These are phyloP conservation scores for Neopestalotiopsis clavispora DNA, from an alignment of 2,329 filamentous ascomycete genomes.

Conservation along the genomic window DNA sequence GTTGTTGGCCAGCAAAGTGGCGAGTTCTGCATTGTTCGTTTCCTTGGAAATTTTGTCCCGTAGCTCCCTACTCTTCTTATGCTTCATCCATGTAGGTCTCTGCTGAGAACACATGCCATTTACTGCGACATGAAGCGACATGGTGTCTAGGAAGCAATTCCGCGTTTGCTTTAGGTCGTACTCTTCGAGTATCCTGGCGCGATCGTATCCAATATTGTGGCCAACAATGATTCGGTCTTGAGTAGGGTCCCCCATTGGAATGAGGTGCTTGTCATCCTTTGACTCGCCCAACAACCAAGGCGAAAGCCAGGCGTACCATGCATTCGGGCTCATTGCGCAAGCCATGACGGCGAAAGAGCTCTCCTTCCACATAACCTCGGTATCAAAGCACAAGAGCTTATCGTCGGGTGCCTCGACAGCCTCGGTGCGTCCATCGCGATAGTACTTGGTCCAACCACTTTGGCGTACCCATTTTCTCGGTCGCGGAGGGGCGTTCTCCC, in stretches of 20 bases:
- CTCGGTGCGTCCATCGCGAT: slow-evolving; percentile 72
- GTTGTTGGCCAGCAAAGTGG: slow-evolving; percentile 70
- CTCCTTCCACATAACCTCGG: slow-evolving; percentile 95
- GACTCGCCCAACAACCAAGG: slow-evolving; percentile 91
- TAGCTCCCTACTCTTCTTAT: slow-evolving; percentile 86
- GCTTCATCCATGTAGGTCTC: slow-evolving; percentile 95
- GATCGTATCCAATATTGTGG: slow-evolving; percentile 95
- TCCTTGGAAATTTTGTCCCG: slow-evolving; percentile 78
- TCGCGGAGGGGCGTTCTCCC: slow-evolving; percentile 60
- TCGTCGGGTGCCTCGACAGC: slow-evolving; percentile 78
- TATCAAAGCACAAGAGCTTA: slow-evolving; percentile 87
- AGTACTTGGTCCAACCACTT: slow-evolving; percentile 96
- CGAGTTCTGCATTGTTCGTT: slow-evolving; percentile 73
- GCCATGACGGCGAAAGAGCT: slow-evolving; percentile 96
- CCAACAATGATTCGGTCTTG: slow-evolving; percentile 82
- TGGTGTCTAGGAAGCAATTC: slow-evolving; percentile 92
- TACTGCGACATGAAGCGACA: slow-evolving; percentile 96
- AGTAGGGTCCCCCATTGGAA: slow-evolving; percentile 81
- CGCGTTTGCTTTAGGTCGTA: slow-evolving; percentile 83
- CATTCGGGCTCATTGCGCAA: slow-evolving; percentile 84
- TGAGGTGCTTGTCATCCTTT: slow-evolving; percentile 75
- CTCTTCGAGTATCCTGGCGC: slow-evolving; percentile 86
- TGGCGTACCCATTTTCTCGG: slow-evolving; percentile 74
- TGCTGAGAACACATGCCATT: slow-evolving; percentile 99
- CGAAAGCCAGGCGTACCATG: slow-evolving; percentile 98